These are phyloP conservation scores for Colletotrichum paranaense DNA, from an alignment of 2,329 filamentous ascomycete genomes.

Conservation along the genomic window DNA sequence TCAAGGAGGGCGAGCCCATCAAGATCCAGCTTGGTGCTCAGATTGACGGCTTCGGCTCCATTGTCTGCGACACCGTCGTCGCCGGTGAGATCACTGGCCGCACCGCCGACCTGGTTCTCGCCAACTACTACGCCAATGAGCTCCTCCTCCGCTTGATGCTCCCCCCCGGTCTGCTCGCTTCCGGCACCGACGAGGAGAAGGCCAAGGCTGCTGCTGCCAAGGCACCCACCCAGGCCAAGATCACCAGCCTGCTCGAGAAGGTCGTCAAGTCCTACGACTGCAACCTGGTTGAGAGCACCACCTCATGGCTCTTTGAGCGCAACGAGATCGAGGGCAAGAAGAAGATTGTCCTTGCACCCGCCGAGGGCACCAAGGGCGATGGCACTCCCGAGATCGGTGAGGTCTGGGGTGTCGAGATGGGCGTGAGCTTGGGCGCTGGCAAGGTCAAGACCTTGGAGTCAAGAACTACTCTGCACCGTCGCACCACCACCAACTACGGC, in stretches of 20 bases:
- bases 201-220: constrained; percentile 88
- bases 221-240: constrained; percentile 85
- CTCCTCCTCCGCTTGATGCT: constrained; percentile 90
- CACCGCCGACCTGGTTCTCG: constrained; percentile 87
- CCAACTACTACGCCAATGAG: constrained; percentile 96
- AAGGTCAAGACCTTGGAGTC: constrained; percentile 95
- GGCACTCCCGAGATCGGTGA: constrained; percentile 89
- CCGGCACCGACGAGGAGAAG: constrained; percentile 93
- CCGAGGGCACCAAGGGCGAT: constrained; percentile 90
- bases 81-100: constrained; percentile 79
- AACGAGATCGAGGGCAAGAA: constrained; percentile 98
- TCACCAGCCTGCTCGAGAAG: constrained; percentile 90
- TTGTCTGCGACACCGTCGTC: constrained; percentile 93
- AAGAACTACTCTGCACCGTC: constrained; percentile 90
- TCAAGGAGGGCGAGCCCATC: constrained; percentile 88
- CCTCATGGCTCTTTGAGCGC: constrained; percentile 94
- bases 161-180: constrained; percentile 85
- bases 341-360: constrained; percentile 94
- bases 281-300: constrained; percentile 97
- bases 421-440: constrained; percentile 88
- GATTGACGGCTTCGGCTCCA: constrained; percentile 96
- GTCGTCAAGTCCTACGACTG: constrained; percentile 90
- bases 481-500: constrained; percentile 90
- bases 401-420: constrained; percentile 98
- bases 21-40: constrained; percentile 99